A percentile compares a stretch with the other conserved stretches of the same genome.
These are phyloP conservation scores for Roridomyces roridus DNA, from an alignment of 768 basidiomycete genomes.

Conservation along the genomic window DNA sequence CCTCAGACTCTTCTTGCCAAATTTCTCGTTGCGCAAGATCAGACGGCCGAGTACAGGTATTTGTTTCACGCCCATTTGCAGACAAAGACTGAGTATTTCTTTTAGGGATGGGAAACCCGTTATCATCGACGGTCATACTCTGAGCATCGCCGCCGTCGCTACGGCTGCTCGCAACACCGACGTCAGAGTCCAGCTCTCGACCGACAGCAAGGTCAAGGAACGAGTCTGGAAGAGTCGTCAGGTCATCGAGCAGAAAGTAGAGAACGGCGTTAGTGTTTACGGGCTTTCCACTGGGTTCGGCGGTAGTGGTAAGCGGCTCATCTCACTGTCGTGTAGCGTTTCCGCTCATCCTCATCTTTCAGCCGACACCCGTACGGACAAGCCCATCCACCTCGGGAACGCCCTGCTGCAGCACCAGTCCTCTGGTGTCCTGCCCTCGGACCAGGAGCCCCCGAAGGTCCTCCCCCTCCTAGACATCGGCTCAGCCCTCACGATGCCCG, in stretches of 20 bases:
- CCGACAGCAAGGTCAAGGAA: slow-evolving; percentile 27
- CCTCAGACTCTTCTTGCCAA: too few relatives aligned
- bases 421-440: slow-evolving; percentile 56
- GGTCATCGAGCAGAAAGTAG: slow-evolving; percentile 74
- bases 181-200: slow-evolving; percentile 45
- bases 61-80: too few relatives aligned
- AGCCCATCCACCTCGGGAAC: slow-evolving; percentile 65
- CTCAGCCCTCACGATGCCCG: slow-evolving; percentile 74
- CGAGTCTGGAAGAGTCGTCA: slow-evolving; percentile 69
- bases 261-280: slow-evolving; percentile 74
- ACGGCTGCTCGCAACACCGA: slow-evolving; percentile 64
- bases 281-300: slow-evolving; percentile 85
- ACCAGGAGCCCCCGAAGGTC: slow-evolving; percentile 47
- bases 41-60: too few relatives aligned
- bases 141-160: slow-evolving; percentile 71
- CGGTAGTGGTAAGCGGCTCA: slow-evolving; percentile 72
- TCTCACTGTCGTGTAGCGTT: not conserved
- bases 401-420: slow-evolving; percentile 75
- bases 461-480: slow-evolving; percentile 75
- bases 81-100: too few relatives aligned
- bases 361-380: slow-evolving; percentile 81
- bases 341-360: slow-evolving; percentile 16
- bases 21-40: too few relatives aligned
- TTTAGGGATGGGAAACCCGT: slow-evolving; percentile 57
- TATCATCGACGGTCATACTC: slow-evolving; percentile 65